Evolutionary conservation across 345 rosid genomes (phyloP).

Genomic region (Conringia planisiliqua): DNA sequence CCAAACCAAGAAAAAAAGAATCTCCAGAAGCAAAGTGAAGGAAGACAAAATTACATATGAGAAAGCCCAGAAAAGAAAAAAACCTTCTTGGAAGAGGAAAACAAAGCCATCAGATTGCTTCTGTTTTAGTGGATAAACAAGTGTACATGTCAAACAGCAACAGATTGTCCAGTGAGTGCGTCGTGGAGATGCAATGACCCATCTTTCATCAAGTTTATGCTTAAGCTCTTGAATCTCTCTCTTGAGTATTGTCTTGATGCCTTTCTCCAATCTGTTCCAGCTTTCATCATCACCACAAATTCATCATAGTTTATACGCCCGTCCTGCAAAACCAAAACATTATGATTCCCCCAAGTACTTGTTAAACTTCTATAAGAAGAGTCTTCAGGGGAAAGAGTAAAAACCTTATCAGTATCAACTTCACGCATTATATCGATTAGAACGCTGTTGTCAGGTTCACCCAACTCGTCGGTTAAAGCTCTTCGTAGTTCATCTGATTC

Average conservation of each 20-base stretch:
- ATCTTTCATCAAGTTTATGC: conserved; percentile 92
- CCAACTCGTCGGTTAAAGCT: conserved; percentile 71
- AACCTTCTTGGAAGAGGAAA: conserved; percentile 4
- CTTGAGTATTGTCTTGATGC: conserved; percentile 96
- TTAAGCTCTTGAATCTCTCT: conserved; percentile 95
- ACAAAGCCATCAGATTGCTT: conserved; percentile 7
- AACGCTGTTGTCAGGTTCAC: conserved; percentile 57
- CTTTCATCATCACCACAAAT: conserved; percentile 95
- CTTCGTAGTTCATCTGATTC: conserved; percentile 67
- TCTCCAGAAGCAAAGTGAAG: conserved; percentile 22
- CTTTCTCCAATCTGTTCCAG: conserved; percentile 99
- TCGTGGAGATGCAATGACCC: conserved; percentile 92
- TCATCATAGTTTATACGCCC: conserved; percentile 87
- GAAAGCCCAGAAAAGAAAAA: conserved; percentile 1
- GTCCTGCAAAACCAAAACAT: conserved; percentile 46
- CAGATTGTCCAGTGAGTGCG: conserved; percentile 70
- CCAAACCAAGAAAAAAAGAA: conserved; percentile 20
- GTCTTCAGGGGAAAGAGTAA: neutral
- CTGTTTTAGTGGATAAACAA: neutral
- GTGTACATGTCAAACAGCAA: conserved; percentile 46
- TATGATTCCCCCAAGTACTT: neutral
- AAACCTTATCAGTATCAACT: conserved; percentile 95
- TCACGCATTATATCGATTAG: conserved; percentile 86
- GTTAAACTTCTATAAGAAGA: neutral
- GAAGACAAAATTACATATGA: conserved; percentile 13